Conservation (phyloP, 1,284 basidiomycete species). For the Uromyces viciae-fabae region DNA sequence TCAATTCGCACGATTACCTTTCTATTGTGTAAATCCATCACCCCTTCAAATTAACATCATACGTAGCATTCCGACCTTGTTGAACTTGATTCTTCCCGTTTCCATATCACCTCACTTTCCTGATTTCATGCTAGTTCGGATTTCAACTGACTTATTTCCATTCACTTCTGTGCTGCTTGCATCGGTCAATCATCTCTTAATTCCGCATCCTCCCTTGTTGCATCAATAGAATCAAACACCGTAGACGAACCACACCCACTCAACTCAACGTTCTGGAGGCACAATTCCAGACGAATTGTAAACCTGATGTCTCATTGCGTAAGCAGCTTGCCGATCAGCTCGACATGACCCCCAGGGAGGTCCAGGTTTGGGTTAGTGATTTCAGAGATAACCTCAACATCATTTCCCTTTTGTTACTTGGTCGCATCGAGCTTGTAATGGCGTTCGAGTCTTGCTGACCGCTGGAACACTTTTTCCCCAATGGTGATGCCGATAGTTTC, state of each 20-base stretch:
- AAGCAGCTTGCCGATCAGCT: slow-evolving; percentile 74
- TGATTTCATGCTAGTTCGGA: background rate
- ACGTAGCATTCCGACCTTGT: background rate
- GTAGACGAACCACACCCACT: slow-evolving; percentile 51
- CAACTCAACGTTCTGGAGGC: slow-evolving; percentile 66
- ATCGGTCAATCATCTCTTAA: background rate
- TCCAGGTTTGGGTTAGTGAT: slow-evolving; percentile 67
- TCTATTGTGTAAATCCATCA: background rate
- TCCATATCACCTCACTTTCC: background rate
- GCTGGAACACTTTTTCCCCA: background rate
- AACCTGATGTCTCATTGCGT: slow-evolving; percentile 76
- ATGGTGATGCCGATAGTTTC: slow-evolving; percentile 48
- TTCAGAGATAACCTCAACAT: no score
- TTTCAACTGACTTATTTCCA: background rate
- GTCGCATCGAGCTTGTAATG: background rate
- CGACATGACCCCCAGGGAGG: slow-evolving; percentile 83
- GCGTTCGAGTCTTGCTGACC: background rate
- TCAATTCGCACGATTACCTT: background rate
- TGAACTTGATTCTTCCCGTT: background rate
- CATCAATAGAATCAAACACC: slow-evolving; percentile 54
- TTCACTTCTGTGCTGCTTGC: background rate
- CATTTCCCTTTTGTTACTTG: background rate
- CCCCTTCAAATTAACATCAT: background rate
- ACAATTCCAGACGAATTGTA: slow-evolving; percentile 77
- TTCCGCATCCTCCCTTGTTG: slow-evolving; percentile 29